phyloP scores from a whole-genome alignment of 805 yeast species.

The Kodamaea fukazawae region DNA sequence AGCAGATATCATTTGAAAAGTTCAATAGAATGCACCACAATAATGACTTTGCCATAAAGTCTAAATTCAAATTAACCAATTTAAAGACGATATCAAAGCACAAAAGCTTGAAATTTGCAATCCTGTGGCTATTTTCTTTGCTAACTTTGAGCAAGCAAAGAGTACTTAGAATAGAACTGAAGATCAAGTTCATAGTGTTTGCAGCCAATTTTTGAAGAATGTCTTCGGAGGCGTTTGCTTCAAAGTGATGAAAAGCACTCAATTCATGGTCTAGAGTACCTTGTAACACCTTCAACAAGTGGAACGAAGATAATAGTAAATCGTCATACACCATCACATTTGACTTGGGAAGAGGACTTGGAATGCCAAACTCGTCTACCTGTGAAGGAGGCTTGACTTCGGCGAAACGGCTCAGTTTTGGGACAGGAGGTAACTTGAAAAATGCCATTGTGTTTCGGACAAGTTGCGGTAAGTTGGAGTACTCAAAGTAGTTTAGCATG shows the following conservation, averaged over 20 bases:
- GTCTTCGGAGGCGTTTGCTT: slow-evolving; percentile 6
- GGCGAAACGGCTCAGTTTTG: slow-evolving; percentile 24
- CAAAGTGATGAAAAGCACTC: slow-evolving; percentile 7
- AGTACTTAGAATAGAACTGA: slow-evolving; percentile 17
- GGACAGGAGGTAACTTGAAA: slow-evolving; percentile 28
- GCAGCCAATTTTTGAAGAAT: slow-evolving; percentile 13
- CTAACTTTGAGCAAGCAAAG: slow-evolving; percentile 10
- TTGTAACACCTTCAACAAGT: slow-evolving; percentile 11
- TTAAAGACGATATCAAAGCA: slow-evolving; percentile 8
- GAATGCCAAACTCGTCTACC: slow-evolving; percentile 8
- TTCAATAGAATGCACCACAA: slow-evolving; percentile 31
- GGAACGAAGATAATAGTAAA: slow-evolving; percentile 9
- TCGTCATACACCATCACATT: slow-evolving; percentile 1
- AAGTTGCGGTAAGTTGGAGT: not conserved
- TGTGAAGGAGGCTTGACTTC: not conserved
- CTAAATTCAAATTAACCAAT: slow-evolving; percentile 12
- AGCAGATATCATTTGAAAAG: slow-evolving; percentile 30
- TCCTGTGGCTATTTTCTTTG: slow-evolving; percentile 4
- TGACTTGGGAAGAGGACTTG: not conserved
- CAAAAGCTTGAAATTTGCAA: not conserved
- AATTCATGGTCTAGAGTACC: slow-evolving; percentile 17
- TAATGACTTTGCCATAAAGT: slow-evolving; percentile 12
- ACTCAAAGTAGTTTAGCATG: slow-evolving; percentile 6
- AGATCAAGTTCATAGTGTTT: slow-evolving; percentile 15
- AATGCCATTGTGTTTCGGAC: slow-evolving; percentile 13